Evolutionary conservation across 805 yeast species (phyloP).

Genomic region (Candida maltosa): DNA sequence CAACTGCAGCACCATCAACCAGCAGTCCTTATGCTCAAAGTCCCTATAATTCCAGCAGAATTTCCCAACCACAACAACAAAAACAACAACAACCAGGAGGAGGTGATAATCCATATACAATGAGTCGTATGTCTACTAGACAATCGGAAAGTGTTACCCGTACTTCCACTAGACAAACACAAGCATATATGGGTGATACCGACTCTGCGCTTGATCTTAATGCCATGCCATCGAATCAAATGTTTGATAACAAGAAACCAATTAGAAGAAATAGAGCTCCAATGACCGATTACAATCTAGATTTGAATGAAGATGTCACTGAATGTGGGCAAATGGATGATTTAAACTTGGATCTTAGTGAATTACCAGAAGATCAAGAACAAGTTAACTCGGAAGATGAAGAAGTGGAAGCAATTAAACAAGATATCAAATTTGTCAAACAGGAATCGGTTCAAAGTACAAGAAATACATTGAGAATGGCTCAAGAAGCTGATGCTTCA

Average conservation of each 20-base stretch:
- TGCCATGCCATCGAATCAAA: conserved; percentile 31
- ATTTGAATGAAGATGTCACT: conserved; percentile 29
- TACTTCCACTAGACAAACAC: conserved; percentile 1
- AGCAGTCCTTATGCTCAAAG: conserved; percentile 10
- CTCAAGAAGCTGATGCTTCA: conserved; percentile 45
- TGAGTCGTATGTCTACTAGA: conserved; percentile 1
- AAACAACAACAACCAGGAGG: neutral
- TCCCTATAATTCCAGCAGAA: neutral
- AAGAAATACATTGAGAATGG: conserved; percentile 67
- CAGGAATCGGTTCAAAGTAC: conserved; percentile 85
- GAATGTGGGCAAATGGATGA: conserved; percentile 29
- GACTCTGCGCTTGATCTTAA: conserved; percentile 39
- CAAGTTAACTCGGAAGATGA: conserved; percentile 66
- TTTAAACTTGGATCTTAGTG: conserved; percentile 36
- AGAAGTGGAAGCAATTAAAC: conserved; percentile 82
- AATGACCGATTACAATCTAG: too few species aligned
- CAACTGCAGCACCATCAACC: neutral
- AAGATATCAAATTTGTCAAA: conserved; percentile 77
- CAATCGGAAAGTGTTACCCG: conserved; percentile 2
- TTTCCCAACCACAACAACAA: neutral
- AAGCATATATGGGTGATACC: conserved; percentile 19
- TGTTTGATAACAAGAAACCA: conserved; percentile 19
- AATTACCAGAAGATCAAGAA: conserved; percentile 34
- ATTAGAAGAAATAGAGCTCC: conserved; percentile 20
- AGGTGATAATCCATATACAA: conserved; percentile 11